Evolutionary conservation across 2,329 filamentous ascomycete genomes (phyloP), one percentile per base, ranked within the genome.

Genomic region (Macrophomina pseudophaseolina): DNA sequence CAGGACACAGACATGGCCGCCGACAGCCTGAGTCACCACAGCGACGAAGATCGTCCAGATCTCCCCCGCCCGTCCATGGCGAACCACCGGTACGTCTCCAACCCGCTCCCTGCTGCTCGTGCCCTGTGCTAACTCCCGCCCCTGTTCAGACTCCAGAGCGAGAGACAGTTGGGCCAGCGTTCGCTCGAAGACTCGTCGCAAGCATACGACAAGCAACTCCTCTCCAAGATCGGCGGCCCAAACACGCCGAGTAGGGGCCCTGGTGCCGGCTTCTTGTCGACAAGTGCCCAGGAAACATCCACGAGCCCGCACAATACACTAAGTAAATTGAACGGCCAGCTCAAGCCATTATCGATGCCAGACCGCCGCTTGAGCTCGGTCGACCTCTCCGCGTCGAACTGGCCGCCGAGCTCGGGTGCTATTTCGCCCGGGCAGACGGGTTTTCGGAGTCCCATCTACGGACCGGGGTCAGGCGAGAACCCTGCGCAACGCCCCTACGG

Each of bases 191-290:
- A 81, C 66, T 88, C 86, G 2, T 88, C 86, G 30, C 85, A 88
- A 72, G 85, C 84, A 38, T 89, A 89, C 75, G 87, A 89, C 72
- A 85, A 88, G 74, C 85, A 87, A 68, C 77, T 89, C 12, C 76
- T 89, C 32, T 87, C 86, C 58, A 88, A 87, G 70, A 88, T 89
- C 67, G 86, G 86, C 38, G 87, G 87, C 54, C 83, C 85, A 5
- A 84, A 84, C 66, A 87, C 86, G 7, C 84, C 84, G 32, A 83
- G 85, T 18, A 80, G 84, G 59, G 79, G 73, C 5, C 70, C 73
- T 16, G 74, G 72, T 33, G 71, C 76, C 38, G 71, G 73, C 7
- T 74, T 70, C 28, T 69, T 76, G 33, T 76, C 76, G 40, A 70
- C 70, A 32, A 76, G 72, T 67, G 70, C 73, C 14, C 76, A 79